A percentile compares a stretch with the other conserved stretches of the same genome.
Evolutionary conservation across 2,329 filamentous ascomycete genomes (phyloP).

Genomic region (Shiraia sp.): DNA sequence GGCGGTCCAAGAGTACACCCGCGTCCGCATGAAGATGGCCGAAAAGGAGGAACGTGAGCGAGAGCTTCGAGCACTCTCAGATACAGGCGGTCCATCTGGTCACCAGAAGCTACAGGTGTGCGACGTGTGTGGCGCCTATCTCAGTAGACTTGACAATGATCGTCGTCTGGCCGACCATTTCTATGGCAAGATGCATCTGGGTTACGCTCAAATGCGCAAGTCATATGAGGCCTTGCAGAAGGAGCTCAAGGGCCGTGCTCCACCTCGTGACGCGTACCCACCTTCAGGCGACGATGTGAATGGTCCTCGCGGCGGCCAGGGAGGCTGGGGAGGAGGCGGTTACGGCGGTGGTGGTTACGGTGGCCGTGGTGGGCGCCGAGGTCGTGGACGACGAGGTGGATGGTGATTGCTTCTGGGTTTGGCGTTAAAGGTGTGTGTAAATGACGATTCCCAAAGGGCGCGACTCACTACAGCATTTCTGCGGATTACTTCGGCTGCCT

Average conservation of each 20-base stretch:
- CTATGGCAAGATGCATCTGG: constrained; percentile 98
- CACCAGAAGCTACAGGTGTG: constrained; percentile 99
- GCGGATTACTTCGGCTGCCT: constrained; percentile 20
- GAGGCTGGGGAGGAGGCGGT: constrained; percentile 27
- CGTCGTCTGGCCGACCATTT: constrained; percentile 93
- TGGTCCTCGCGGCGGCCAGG: constrained; percentile 27
- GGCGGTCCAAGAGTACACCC: constrained; percentile 86
- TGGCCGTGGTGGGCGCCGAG: constrained; percentile 32
- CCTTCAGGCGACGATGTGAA: constrained; percentile 27
- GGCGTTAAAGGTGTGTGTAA: constrained; percentile 44
- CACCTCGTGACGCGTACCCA: constrained; percentile 53
- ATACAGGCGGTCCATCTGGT: constrained; percentile 88
- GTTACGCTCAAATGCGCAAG: constrained; percentile 97
- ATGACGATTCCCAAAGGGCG: constrained; percentile 35
- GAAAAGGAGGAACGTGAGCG: constrained; percentile 82
- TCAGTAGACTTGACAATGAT: constrained; percentile 91
- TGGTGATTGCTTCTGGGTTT: constrained; percentile 31
- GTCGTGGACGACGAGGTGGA: constrained; percentile 22
- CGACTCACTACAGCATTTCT: constrained; percentile 38
- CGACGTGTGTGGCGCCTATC: constrained; percentile 95
- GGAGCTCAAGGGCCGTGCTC: constrained; percentile 75
- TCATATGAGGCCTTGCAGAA: constrained; percentile 85
- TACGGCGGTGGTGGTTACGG: constrained; percentile 13
- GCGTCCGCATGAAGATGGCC: constrained; percentile 77
- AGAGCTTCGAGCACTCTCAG: constrained; percentile 86